phyloP scores from a whole-genome alignment of 352 stramenopile species.

The Phytophthora citricola region DNA sequence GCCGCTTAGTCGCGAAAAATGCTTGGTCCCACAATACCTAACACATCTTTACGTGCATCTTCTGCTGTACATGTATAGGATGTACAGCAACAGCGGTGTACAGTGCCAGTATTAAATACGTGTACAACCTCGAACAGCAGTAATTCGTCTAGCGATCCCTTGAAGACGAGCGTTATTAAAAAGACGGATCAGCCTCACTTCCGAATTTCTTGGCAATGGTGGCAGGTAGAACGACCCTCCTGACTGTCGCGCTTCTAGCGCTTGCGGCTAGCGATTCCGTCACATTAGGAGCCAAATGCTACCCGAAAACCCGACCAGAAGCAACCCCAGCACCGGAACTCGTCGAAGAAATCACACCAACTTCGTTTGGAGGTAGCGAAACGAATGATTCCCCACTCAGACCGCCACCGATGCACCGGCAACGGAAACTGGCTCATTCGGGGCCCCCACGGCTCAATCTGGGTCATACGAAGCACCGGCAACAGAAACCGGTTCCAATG shows the following conservation, averaged over 20 bases:
- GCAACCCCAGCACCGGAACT: not conserved
- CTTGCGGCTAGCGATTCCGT: slow-evolving; percentile 13
- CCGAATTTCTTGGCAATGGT: slow-evolving; percentile 26
- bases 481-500: not conserved
- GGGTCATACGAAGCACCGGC: slow-evolving; percentile 3
- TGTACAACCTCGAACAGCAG: too few relatives aligned
- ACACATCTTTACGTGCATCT: not conserved
- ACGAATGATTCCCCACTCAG: not conserved
- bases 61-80: too few relatives aligned
- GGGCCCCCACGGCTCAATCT: not conserved
- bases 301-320: slow-evolving; percentile 1
- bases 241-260: slow-evolving; percentile 43
- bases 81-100: too few relatives aligned
- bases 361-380: not conserved
- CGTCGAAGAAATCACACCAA: not conserved
- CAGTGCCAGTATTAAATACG: too few relatives aligned
- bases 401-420: not conserved
- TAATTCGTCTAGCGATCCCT: not conserved
- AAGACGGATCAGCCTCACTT: not conserved
- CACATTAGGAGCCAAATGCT: slow-evolving; percentile 15
- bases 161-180: not conserved
- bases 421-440: not conserved
- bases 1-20: not conserved
- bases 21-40: not conserved
- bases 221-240: slow-evolving; percentile 3